phyloP scores from a whole-genome alignment of 1,284 basidiomycete species.

The Austroboletus novae-zelandiae region DNA sequence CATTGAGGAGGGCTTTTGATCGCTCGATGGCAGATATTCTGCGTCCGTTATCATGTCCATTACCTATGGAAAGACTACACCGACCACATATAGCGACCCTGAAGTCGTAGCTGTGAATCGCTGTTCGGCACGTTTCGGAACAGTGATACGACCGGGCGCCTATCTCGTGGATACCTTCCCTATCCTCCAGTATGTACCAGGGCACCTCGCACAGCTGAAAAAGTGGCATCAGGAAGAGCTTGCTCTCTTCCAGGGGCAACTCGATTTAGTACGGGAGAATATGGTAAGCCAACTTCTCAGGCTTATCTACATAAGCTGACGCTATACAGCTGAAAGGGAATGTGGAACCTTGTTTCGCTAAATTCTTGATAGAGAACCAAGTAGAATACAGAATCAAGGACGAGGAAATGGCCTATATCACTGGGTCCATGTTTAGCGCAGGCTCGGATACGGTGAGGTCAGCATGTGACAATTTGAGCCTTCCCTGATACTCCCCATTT shows the following conservation, averaged over 20 bases:
- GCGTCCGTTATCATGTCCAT: conserved; percentile 63
- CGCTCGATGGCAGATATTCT: conserved; percentile 46
- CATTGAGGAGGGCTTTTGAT: neutral
- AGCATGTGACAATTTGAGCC: neutral
- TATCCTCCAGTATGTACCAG: conserved; percentile 54
- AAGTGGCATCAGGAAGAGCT: conserved; percentile 58
- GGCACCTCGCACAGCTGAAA: conserved; percentile 52
- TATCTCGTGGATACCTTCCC: conserved; percentile 58
- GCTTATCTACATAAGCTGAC: neutral
- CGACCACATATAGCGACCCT: conserved; percentile 19
- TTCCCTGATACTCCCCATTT: neutral
- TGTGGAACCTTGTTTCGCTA: conserved; percentile 16
- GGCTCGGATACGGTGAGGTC: conserved; percentile 38
- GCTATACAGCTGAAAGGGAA: conserved; percentile 9
- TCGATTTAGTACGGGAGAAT: conserved; percentile 43
- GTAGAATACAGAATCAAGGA: conserved; percentile 10
- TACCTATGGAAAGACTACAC: conserved; percentile 55
- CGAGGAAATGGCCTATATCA: conserved; percentile 31
- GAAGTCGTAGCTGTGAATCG: conserved; percentile 30
- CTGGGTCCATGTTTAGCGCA: conserved; percentile 41
- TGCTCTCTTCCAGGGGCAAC: conserved; percentile 48
- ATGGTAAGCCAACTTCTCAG: conserved; percentile 36
- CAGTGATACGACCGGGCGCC: conserved; percentile 39
- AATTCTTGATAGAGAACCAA: conserved; percentile 22
- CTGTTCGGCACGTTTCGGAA: conserved; percentile 36